phyloP scores from a whole-genome alignment of 148 eudicot genomes.

The Tetragonia tetragonoides region DNA sequence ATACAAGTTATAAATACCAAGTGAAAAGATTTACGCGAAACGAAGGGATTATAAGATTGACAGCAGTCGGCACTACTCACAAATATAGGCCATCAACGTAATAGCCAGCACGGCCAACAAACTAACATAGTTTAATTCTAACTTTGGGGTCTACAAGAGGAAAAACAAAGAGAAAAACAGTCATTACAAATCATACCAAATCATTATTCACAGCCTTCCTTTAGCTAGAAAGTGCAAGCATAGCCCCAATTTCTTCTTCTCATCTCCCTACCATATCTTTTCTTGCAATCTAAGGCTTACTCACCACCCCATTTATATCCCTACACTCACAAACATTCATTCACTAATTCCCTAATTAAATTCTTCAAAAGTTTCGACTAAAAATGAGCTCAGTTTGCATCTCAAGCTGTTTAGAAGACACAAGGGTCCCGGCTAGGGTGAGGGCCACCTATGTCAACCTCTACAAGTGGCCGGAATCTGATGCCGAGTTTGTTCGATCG shows the following conservation, averaged over 20 bases:
- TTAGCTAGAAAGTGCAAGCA: background rate
- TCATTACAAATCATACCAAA: conserved; percentile 9
- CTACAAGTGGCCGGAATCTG: conserved; percentile 91
- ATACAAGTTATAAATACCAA: no score
- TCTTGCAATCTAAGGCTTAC: conserved; percentile 34
- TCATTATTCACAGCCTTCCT: conserved; percentile 1
- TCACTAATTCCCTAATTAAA: background rate
- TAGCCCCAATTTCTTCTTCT: conserved; percentile 10
- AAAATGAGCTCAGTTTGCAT: conserved; percentile 60
- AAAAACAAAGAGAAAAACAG: background rate
- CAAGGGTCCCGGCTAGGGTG: conserved; percentile 36
- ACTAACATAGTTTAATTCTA: background rate
- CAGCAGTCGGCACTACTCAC: background rate
- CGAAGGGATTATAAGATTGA: conserved; percentile 24
- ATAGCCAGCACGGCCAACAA: background rate
- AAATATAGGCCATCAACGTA: background rate
- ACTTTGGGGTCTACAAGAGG: background rate
- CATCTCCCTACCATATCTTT: conserved; percentile 13
- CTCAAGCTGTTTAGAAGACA: conserved; percentile 48
- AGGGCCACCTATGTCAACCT: conserved; percentile 68
- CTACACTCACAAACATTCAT: background rate
- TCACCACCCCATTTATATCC: background rate
- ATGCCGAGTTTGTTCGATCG: conserved; percentile 65
- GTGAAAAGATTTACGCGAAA: conserved; percentile 24
- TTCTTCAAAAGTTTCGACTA: background rate